Conservation (phyloP, 495 filamentous ascomycete species). For the Podospora bellae-mahoneyi region DNA sequence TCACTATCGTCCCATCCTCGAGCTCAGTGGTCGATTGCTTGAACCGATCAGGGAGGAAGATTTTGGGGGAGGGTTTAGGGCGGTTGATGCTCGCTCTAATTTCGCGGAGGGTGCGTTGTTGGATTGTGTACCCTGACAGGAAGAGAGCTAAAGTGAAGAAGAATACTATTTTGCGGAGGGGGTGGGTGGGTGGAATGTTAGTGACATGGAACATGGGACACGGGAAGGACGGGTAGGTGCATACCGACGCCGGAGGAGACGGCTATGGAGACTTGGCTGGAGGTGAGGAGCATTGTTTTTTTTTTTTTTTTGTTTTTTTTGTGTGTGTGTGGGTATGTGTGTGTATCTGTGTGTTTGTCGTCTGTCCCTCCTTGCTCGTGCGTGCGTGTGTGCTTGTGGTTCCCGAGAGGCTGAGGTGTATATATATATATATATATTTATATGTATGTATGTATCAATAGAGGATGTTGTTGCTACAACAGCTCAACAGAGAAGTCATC, state of each 20-base stretch:
- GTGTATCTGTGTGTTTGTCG: not conserved
- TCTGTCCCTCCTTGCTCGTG: not conserved
- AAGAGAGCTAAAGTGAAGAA: conserved; percentile 51
- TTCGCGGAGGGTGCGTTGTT: conserved; percentile 51
- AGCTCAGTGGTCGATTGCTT: conserved; percentile 31
- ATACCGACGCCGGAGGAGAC: conserved; percentile 49
- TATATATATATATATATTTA: not conserved
- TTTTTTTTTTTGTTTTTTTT: not conserved
- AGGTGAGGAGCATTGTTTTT: conserved; percentile 48
- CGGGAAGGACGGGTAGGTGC: conserved; percentile 16
- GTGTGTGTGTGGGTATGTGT: not conserved
- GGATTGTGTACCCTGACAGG: conserved; percentile 53
- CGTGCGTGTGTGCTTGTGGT: not conserved
- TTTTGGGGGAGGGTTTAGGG: conserved; percentile 40
- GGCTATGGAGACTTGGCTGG: conserved; percentile 50
- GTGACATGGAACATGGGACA: not conserved
- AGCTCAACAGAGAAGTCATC: not conserved
- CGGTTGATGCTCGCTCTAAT: conserved; percentile 47
- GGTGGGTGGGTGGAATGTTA: conserved; percentile 34
- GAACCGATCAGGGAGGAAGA: conserved; percentile 43
- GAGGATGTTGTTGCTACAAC: not conserved
- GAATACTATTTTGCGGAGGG: conserved; percentile 36
- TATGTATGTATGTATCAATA: not conserved
- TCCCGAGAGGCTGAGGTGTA: not conserved
- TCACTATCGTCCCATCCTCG: conserved; percentile 7